Evolutionary conservation across 768 basidiomycete genomes (phyloP), one percentile per base, ranked within the genome.

Genomic region (Cystofilobasidium bisporidii): DNA sequence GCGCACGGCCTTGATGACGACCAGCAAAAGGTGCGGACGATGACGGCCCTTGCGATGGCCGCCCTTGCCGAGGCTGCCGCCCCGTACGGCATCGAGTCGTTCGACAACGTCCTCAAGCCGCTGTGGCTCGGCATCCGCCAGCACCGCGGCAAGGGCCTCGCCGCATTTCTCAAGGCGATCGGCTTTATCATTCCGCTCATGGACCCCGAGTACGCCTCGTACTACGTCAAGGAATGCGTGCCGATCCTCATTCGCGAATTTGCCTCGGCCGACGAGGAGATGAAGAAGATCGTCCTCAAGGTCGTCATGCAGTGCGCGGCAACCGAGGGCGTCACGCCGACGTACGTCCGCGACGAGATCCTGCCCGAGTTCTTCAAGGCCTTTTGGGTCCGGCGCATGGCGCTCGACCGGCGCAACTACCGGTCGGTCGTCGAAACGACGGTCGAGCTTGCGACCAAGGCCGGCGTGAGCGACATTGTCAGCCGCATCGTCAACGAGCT

Each of bases 201-300:
- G 96, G 96, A 99, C 75, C 92, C 96, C 58, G 94, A 99, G 81
- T 98, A 97, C 73, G 96, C 94, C 18, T 93, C 91, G 20, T 98
- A 98, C 80, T 99, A 99, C 77, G 97, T 93, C 58, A 94, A 94
- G 78, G 94, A 97, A 80, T 76, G 76, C 73, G 77, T 78, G 71
- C 77, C 77, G 2, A 77, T 77, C 63, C 69, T 78, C n/a, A 78
- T 78, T 71, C 91, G 96, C 74, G 94, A 97, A 79, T 98, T 97
- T 81, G 92, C 94, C 77, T 96, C 93, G 9, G 94, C 94, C 12
- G 96, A 99, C 76, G 96, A 99, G 77, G 96, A 99, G 81, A 99
- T 99, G 96, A 94, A 98, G 84, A 96, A 98, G 82, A 98, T 98
- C 72, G 96, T 99, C 8, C 79, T 99, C 61, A 98, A 98, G 78